phyloP scores from a whole-genome alignment of 148 eudicot genomes.

The Rhododendron mucronatum region DNA sequence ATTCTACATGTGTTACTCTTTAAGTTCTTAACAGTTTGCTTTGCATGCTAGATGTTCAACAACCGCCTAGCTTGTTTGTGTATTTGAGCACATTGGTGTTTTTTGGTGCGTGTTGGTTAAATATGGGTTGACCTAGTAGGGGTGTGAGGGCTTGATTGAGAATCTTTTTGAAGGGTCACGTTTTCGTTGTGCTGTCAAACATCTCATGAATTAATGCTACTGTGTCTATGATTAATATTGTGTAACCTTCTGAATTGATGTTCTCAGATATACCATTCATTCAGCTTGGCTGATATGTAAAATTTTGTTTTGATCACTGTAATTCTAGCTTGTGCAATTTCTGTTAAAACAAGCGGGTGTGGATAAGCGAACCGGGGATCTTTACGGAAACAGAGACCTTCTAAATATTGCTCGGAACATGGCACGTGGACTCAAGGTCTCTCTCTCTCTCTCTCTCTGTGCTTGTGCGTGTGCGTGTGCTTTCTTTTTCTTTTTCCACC shows the following conservation, averaged over 20 bases:
- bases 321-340: conserved; percentile 86
- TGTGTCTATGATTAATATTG: background rate
- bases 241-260: background rate
- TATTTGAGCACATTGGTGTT: background rate
- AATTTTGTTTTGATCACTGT: background rate
- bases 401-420: conserved; percentile 88
- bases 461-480: background rate
- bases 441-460: background rate
- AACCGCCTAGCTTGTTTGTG: conserved; percentile 10
- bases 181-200: background rate
- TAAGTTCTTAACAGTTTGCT: conserved; percentile 14
- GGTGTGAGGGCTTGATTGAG: background rate
- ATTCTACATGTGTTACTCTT: background rate
- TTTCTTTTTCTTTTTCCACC: background rate
- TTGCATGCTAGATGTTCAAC: background rate
- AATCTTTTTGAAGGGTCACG: background rate
- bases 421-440: conserved; percentile 98
- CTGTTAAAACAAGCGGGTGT: conserved; percentile 95
- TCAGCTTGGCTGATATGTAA: background rate
- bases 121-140: background rate
- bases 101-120: background rate
- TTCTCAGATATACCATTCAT: conserved; percentile 4
- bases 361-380: conserved; percentile 90
- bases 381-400: conserved; percentile 86
- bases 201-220: background rate